Base-by-base conservation (phyloP, 2,329 filamentous ascomycete species). In the Fusarium luffae region DNA sequence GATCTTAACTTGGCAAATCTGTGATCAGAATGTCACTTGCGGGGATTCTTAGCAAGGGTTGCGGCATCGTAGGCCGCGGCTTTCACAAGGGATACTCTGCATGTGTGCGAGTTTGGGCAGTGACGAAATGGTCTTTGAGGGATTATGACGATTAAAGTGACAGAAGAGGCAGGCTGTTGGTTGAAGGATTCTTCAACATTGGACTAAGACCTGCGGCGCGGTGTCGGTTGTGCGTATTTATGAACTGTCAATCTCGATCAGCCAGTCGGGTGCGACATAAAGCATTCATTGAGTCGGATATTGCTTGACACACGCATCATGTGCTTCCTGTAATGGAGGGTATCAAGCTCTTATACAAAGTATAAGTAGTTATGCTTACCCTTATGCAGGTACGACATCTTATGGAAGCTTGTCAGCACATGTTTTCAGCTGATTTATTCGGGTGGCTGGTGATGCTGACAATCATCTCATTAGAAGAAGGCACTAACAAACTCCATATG, bases 61-160 rank as follows among this genome's bases (percentile, higher is more conserved):
- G 40, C 47, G 46, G 67, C 63, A 64, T 60, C n/a, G 19, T 61
- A 46, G 67, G 67, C 68, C 68, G 68, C 63, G 68, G 68, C 40
- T 70, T 34, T 50, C 66, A 67, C 27, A 21, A 50, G 42, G 25
- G 40, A 42, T 18, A 25, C 32, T 46, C 48, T 54, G 58, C 67
- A 70, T 60, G 68, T 70, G 68, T 49, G 30, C 19, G 30, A 13
- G 4, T 42, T 54, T 46, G 37, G 18, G 18, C 41, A 52, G 28
- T 32, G 44, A 50, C 40, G 37, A 41, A 46, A 54, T 58, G 19
- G 21, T 4, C 14, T 6, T 23, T 32, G 60, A 43, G 59, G 46
- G 46, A 54, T 62, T 51, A 64, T 64, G 61, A 64, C 25, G 51
- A 51, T 11, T 27, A 18, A 51, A n/a, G 40, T 58, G 56, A 56